Percentiles rank a stretch among this genome's conserved stretches.
These are phyloP conservation scores for Astrothelium subdiscretum DNA, from an alignment of 495 filamentous ascomycete species.

Conservation along the genomic window DNA sequence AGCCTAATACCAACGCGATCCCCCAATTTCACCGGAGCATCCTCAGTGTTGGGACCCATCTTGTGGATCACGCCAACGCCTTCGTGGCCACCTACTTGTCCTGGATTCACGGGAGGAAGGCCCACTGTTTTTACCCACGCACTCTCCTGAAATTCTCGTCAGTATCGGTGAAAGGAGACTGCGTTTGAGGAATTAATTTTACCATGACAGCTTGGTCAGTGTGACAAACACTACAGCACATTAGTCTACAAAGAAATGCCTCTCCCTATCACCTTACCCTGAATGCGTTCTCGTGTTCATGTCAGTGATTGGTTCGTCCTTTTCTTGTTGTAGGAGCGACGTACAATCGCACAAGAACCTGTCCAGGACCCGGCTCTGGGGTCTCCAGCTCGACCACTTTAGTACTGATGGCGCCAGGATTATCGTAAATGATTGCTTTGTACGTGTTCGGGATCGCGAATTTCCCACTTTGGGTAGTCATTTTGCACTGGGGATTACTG, in stretches of 20 bases:
- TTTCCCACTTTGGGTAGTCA: background rate
- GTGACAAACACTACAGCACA: conserved; percentile 52
- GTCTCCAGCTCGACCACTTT: conserved; percentile 55
- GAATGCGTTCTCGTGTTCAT: background rate
- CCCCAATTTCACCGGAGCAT: conserved; percentile 46
- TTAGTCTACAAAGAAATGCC: background rate
- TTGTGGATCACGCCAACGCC: conserved; percentile 39
- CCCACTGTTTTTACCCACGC: conserved; percentile 12
- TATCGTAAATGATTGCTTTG: conserved; percentile 58
- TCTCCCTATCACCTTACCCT: background rate
- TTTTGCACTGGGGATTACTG: too few species aligned
- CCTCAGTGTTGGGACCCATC: conserved; percentile 39
- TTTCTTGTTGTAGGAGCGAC: background rate
- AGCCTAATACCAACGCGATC: conserved; percentile 39
- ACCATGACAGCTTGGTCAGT: conserved; percentile 54
- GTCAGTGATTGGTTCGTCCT: background rate
- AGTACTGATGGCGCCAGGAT: conserved; percentile 57
- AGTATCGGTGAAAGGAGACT: background rate
- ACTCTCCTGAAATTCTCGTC: background rate
- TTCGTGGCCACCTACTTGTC: conserved; percentile 50
- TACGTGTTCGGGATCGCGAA: conserved; percentile 47
- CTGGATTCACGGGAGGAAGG: conserved; percentile 51
- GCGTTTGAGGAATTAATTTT: background rate
- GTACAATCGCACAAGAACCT: conserved; percentile 52
- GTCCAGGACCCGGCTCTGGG: conserved; percentile 50